Conservation (phyloP, 495 filamentous ascomycete genomes). For the Symbiotaphrina buchneri region DNA sequence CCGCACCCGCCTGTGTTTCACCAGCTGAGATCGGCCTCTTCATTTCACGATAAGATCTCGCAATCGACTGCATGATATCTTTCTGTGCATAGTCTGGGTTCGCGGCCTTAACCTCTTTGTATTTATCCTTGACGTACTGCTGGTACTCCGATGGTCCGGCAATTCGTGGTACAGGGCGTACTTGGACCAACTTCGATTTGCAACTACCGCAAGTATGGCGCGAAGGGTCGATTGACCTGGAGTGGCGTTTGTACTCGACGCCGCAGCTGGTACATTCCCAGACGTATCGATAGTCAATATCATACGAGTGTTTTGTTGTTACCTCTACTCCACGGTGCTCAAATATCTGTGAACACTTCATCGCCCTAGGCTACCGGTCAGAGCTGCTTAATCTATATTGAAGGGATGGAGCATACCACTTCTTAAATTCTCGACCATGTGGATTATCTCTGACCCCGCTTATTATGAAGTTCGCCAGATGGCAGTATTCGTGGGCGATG, state of each 20-base stretch:
- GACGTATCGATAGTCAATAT: slow-evolving; percentile 74
- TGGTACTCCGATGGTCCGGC: slow-evolving; percentile 30
- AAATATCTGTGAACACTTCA: slow-evolving; percentile 21
- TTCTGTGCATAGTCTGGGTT: slow-evolving; percentile 30
- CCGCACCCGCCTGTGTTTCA: too few species aligned
- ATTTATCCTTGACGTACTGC: slow-evolving; percentile 41
- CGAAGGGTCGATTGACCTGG: slow-evolving; percentile 49
- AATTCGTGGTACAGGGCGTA: slow-evolving; percentile 49
- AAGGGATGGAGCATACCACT: slow-evolving; percentile 26
- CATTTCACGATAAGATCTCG: slow-evolving; percentile 21
- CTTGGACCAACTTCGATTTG: slow-evolving; percentile 43
- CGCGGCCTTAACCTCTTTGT: slow-evolving; percentile 26
- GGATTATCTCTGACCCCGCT: slow-evolving; percentile 39
- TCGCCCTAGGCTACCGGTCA: slow-evolving; percentile 15
- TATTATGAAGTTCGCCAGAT: slow-evolving; percentile 75
- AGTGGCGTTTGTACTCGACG: slow-evolving; percentile 52
- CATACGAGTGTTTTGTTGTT: slow-evolving; percentile 70
- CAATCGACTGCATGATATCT: slow-evolving; percentile 40
- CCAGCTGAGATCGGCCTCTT: too few species aligned
- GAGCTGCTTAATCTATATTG: not conserved
- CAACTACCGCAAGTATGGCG: slow-evolving; percentile 51
- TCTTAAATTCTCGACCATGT: slow-evolving; percentile 69
- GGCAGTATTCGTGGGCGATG: slow-evolving; percentile 87
- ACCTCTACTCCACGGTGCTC: slow-evolving; percentile 36
- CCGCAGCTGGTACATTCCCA: slow-evolving; percentile 60